Evolutionary conservation across 495 filamentous ascomycete species (phyloP), one percentile per base, ranked within the genome.

Genomic region (Lindgomyces ingoldianus): DNA sequence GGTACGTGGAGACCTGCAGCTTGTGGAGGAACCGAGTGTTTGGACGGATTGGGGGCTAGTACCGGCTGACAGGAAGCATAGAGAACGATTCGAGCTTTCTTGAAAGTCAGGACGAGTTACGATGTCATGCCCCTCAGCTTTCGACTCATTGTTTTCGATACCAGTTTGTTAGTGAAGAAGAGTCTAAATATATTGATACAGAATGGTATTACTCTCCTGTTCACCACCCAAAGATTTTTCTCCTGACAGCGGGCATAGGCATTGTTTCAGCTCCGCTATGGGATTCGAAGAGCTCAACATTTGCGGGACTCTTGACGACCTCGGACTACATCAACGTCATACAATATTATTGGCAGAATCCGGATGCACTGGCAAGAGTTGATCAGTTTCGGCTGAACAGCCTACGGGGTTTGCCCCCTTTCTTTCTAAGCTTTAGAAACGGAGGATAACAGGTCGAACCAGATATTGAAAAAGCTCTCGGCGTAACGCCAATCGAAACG

Each of bases 271-370:
- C 94, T 22, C 94, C 94, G 25, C 82, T 99, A 65, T 99, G 94
- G 94, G 94, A 99, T 77, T 96, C 93, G 30, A 90, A 90, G 58
- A 89, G 88, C 3, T 96, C 92, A 25, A 91, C 88, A 22, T 99
- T 98, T 73, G 94, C 95, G 24, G 94, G 94, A 52, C 81, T 98
- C 24, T 82, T 99, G 71, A 98, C 94, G 21, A 95, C 91, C 48
- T 94, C 91, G 64, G 94, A 99, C 75, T 99, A 94, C 75, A 90
- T 99, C 80, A 99, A 99, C 74, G 89, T 99, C 57, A 95, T 99
- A 55, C 95, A 98, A 77, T 99, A 98, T 76, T 98, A 98, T 79
- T 98, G 94, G 86, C 93, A 98, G 78, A 96, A 93, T 70, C 95
- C 95, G 16, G 90, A 93, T 46, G 87, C 91, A 12, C 82, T 99